Percentiles rank a stretch among this genome's conserved stretches.
These are phyloP conservation scores for Solanum rostratum DNA, from an alignment of 257 asterid species.

Conservation along the genomic window DNA sequence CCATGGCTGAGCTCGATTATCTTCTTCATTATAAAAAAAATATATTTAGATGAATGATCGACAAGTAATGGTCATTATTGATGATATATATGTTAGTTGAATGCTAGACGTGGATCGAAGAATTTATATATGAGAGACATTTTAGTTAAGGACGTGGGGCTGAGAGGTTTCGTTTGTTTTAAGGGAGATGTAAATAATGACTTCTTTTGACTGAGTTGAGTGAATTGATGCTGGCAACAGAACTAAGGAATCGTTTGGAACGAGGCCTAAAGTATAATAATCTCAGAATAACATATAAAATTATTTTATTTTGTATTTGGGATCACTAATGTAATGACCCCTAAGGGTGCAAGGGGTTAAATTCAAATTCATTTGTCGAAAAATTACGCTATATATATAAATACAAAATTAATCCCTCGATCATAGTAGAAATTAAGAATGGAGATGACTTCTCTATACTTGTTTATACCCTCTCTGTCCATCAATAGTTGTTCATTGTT, in stretches of 20 bases:
- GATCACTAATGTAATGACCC: too few relatives aligned
- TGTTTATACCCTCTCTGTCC: not conserved
- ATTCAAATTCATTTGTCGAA: not conserved
- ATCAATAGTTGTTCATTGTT: too few relatives aligned
- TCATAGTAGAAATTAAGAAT: not conserved
- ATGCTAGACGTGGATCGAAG: not conserved
- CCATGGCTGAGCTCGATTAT: not conserved
- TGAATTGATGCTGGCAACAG: not conserved
- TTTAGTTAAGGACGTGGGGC: not conserved
- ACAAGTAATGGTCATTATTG: not conserved
- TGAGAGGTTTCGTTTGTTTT: not conserved
- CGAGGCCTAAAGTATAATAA: too few relatives aligned
- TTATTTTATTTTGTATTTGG: too few relatives aligned
- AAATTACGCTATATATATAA: rapidly evolving
- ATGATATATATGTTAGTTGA: not conserved
- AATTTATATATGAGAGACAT: not conserved
- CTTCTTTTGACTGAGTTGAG: not conserved
- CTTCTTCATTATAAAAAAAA: not conserved
- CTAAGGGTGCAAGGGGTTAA: too few relatives aligned
- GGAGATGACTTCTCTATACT: not conserved
- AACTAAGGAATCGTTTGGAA: too few relatives aligned
- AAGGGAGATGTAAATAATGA: not conserved
- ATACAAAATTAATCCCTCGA: not conserved
- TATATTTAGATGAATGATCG: not conserved
- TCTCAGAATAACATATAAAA: too few relatives aligned